These are phyloP conservation scores for Ganoderma leucocontextum DNA, from an alignment of 1,284 basidiomycete species.

Conservation along the genomic window DNA sequence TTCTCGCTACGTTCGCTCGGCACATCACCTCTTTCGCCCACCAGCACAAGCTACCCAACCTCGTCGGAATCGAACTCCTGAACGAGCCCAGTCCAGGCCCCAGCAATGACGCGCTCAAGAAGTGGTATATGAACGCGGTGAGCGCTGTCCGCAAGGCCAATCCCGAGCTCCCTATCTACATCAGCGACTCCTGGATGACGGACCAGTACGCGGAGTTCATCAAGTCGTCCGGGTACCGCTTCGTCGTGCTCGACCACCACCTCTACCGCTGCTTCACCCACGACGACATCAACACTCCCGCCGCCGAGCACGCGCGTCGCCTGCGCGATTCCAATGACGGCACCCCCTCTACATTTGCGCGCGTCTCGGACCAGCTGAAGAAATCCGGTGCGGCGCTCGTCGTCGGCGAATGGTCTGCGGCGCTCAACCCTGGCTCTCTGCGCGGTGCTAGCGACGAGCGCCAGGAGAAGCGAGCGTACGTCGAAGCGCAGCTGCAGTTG, in stretches of 20 bases:
- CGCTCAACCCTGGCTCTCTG: slow-evolving; percentile 75
- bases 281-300: slow-evolving; percentile 65
- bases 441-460: slow-evolving; percentile 52
- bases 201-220: slow-evolving; percentile 72
- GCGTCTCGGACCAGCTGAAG: slow-evolving; percentile 53
- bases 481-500: slow-evolving; percentile 72
- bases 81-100: slow-evolving; percentile 80
- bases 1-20: slow-evolving; percentile 54
- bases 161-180: slow-evolving; percentile 69
- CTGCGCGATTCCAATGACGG: slow-evolving; percentile 51
- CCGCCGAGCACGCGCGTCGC: slow-evolving; percentile 61
- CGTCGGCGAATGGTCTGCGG: slow-evolving; percentile 88
- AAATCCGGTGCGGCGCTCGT: slow-evolving; percentile 66
- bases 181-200: slow-evolving; percentile 84
- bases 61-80: slow-evolving; percentile 84
- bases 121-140: slow-evolving; percentile 75
- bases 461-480: slow-evolving; percentile 59
- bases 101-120: slow-evolving; percentile 56
- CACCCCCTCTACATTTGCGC: slow-evolving; percentile 53
- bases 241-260: slow-evolving; percentile 83
- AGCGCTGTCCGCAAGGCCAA: slow-evolving; percentile 62
- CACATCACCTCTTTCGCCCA: slow-evolving; percentile 52
- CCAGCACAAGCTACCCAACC: slow-evolving; percentile 60
- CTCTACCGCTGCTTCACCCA: slow-evolving; percentile 86
- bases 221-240: slow-evolving; percentile 46